Evolutionary conservation across 2,329 filamentous ascomycete species (phyloP).

Genomic region (Alternaria hordeiaustralica): DNA sequence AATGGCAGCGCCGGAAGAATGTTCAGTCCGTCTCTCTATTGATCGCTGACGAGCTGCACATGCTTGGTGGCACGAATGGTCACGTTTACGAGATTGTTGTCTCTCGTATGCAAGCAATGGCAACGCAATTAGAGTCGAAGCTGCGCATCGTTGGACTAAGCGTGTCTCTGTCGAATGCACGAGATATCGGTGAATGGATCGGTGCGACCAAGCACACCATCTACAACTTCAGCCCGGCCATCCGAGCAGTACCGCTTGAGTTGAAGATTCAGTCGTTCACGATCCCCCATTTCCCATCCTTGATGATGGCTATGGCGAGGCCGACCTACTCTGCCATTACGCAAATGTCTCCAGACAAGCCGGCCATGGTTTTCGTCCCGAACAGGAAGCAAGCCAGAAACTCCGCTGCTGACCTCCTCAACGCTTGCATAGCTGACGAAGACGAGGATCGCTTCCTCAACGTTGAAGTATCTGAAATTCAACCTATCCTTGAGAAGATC

Average conservation of each 20-base stretch:
- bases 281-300: slow-evolving; percentile 94
- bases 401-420: slow-evolving; percentile 84
- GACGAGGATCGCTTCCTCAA: slow-evolving; percentile 94
- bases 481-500: slow-evolving; percentile 79
- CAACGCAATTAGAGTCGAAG: slow-evolving; percentile 81
- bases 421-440: slow-evolving; percentile 86
- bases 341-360: slow-evolving; percentile 86
- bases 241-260: slow-evolving; percentile 86
- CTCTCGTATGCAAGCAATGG: slow-evolving; percentile 97
- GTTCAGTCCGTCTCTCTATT: slow-evolving; percentile 89
- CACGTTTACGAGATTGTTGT: slow-evolving; percentile 96
- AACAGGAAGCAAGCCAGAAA: slow-evolving; percentile 90
- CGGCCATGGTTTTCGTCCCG: slow-evolving; percentile 89
- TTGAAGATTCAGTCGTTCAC: slow-evolving; percentile 95
- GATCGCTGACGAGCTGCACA: slow-evolving; percentile 93
- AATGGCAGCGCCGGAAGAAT: slow-evolving; percentile 97
- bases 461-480: slow-evolving; percentile 80
- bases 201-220: slow-evolving; percentile 97
- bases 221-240: slow-evolving; percentile 96
- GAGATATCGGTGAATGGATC: slow-evolving; percentile 97
- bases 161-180: slow-evolving; percentile 89
- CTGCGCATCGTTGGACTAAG: slow-evolving; percentile 89
- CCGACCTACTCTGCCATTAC: slow-evolving; percentile 89
- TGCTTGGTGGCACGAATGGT: slow-evolving; percentile 84
- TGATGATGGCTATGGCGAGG: slow-evolving; percentile 98